Conservation (phyloP, 2,329 filamentous ascomycete genomes). For the Tolypocladium sp. region DNA sequence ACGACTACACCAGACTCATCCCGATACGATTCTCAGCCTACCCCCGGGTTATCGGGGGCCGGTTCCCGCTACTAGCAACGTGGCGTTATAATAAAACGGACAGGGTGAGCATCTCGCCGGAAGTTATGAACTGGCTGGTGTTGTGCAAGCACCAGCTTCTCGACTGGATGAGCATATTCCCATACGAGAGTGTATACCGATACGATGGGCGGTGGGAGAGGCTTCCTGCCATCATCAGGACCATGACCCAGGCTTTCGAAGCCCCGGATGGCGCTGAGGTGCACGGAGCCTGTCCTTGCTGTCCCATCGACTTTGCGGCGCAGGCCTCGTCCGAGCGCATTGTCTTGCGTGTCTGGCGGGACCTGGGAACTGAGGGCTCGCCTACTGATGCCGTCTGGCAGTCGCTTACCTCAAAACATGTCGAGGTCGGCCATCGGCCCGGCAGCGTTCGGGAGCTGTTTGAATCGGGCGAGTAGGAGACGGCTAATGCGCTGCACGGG, state of each 20-base stretch:
- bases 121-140: neutral
- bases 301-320: conserved; percentile 4
- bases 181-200: no score
- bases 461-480: neutral
- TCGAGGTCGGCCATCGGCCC: neutral
- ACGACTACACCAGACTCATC: accelerated
- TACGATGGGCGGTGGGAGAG: no score
- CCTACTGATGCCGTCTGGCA: neutral
- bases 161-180: no score
- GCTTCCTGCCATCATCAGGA: neutral
- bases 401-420: neutral
- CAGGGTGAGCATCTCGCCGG: neutral
- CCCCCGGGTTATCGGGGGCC: conserved; percentile 5
- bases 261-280: neutral
- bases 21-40: neutral
- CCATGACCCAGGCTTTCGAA: neutral
- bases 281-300: conserved; percentile 1
- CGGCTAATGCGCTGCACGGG: no score
- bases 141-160: neutral
- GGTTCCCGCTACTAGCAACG: conserved; percentile 3
- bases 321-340: neutral
- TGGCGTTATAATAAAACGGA: neutral
- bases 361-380: conserved; percentile 7
- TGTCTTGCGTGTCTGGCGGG: conserved; percentile 3
- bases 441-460: neutral